Percentiles rank a stretch among this genome's conserved stretches.
Conservation (phyloP, 2,329 filamentous ascomycete genomes). For the Fragosphaeria purpurea region DNA sequence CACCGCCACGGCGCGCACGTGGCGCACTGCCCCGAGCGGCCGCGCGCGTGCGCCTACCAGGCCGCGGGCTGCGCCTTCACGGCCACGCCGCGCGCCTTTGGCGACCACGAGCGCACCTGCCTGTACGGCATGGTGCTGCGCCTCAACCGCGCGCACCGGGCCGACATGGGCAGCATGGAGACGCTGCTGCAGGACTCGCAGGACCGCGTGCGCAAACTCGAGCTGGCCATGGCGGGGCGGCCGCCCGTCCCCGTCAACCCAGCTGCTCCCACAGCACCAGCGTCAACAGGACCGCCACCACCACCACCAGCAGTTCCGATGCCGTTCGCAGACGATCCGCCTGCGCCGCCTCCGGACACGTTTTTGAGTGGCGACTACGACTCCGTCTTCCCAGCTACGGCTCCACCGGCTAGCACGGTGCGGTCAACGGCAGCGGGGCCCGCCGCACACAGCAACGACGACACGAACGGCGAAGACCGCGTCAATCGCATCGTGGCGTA, state of each 20-base stretch:
- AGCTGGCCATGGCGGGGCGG: slow-evolving; percentile 5
- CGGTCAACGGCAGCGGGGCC: not conserved
- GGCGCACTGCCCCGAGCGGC: slow-evolving; percentile 34
- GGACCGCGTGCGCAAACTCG: slow-evolving; percentile 12
- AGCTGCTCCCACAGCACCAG: too few species aligned
- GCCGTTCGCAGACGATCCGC: not conserved
- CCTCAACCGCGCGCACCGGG: slow-evolving; percentile 8
- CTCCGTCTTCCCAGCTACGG: not conserved
- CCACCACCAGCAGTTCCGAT: not conserved
- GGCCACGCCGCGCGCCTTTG: slow-evolving; percentile 28
- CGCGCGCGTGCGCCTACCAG: slow-evolving; percentile 35
- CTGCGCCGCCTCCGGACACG: not conserved
- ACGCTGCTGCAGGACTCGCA: slow-evolving; percentile 9
- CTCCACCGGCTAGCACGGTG: not conserved
- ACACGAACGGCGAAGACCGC: not conserved
- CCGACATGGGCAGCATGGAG: slow-evolving; percentile 11
- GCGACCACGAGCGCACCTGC: slow-evolving; percentile 38
- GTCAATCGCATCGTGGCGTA: slow-evolving; percentile 34
- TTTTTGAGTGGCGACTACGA: not conserved
- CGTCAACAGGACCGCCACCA: too few species aligned
- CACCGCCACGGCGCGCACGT: slow-evolving; percentile 37
- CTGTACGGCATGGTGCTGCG: slow-evolving; percentile 32
- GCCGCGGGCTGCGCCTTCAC: slow-evolving; percentile 37
- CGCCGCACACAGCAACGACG: slow-evolving; percentile 10
- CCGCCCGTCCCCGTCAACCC: not conserved